Evolutionary conservation across 1,284 basidiomycete species (phyloP).

Genomic region (Ceratobasidium sp.): DNA sequence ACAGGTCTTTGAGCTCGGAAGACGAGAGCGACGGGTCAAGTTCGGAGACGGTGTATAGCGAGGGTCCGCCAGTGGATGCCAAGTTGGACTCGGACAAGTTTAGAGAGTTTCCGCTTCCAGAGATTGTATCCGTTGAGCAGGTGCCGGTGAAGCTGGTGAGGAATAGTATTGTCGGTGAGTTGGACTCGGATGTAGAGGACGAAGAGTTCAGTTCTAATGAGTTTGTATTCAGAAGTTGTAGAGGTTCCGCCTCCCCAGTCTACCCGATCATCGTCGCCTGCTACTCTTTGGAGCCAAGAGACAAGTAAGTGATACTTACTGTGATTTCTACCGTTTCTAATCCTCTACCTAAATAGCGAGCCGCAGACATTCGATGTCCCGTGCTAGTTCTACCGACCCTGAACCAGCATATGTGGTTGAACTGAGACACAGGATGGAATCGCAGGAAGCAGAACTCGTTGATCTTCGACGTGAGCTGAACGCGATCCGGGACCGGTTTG

Average conservation of each 20-base stretch:
- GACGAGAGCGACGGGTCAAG: constrained; percentile 5
- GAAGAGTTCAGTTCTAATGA: background rate
- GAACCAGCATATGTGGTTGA: constrained; percentile 16
- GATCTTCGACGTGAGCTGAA: constrained; percentile 21
- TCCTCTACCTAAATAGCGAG: background rate
- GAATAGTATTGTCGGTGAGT: constrained; percentile 37
- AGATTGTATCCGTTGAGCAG: constrained; percentile 15
- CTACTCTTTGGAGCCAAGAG: constrained; percentile 38
- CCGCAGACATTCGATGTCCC: background rate
- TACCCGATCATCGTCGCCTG: constrained; percentile 18
- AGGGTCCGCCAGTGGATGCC: background rate
- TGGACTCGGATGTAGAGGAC: background rate
- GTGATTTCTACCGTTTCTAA: background rate
- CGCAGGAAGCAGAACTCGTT: constrained; percentile 28
- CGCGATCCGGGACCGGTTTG: constrained; percentile 19
- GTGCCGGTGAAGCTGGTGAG: constrained; percentile 23
- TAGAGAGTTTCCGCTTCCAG: constrained; percentile 7
- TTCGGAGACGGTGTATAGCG: constrained; percentile 15
- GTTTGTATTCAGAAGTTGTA: background rate
- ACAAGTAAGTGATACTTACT: constrained; percentile 14
- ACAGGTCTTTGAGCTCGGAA: too few species aligned
- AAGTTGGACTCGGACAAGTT: background rate
- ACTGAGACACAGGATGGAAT: constrained; percentile 14
- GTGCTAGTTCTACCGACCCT: background rate
- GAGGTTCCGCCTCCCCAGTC: constrained; percentile 11